Evolutionary conservation across 306 rosid species (phyloP), one percentile per base, ranked within the genome.

Genomic region (Vigna trinervia): DNA sequence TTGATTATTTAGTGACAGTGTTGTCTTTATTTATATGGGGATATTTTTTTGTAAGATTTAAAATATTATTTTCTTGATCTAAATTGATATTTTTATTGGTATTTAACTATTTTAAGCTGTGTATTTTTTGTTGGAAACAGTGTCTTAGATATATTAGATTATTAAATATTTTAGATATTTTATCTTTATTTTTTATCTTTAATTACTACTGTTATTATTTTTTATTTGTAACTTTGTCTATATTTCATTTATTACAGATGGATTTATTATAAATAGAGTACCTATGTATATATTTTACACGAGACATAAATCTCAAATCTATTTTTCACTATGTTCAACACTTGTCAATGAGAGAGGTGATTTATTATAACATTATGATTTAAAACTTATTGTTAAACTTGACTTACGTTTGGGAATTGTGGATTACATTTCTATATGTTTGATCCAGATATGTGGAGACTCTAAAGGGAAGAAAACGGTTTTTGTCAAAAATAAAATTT

Each of bases 391-490:
- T 80, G 60, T 19, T 52, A 56, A 73, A 69, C 63, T 36, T 62
- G 10, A 57, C 8, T 50, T 74, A 36, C 71, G 38, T 74, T 26
- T 62, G 26, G 28, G 51, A 28, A n/a, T 47, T 71, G 32, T 32
- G 47, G 52, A 51, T 68, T 63, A 56, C 30, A 53, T 52, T 54
- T 78, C 14, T 67, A 1, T 78, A 59, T 53, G 78, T 82, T 46
- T 82, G 76, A 63, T 85, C 80, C 88, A 94, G 98, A 76, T 89
- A 87, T 69, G 91, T 92, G 74, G 79, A 86, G 83, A 95, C 98
- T 71, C 89, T 95, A 3, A 84, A 85, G 78, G 97, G 98, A 62
- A 87, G 98, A 78, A 92, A 89, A 57, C 88, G 97, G n/a, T 95
- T 89, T 85, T 86, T 95, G 86, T 83, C 97, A 74, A 95, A 90